Evolutionary conservation across 2,329 filamentous ascomycete genomes (phyloP).

Genomic region (Nigrospora sphaerica): DNA sequence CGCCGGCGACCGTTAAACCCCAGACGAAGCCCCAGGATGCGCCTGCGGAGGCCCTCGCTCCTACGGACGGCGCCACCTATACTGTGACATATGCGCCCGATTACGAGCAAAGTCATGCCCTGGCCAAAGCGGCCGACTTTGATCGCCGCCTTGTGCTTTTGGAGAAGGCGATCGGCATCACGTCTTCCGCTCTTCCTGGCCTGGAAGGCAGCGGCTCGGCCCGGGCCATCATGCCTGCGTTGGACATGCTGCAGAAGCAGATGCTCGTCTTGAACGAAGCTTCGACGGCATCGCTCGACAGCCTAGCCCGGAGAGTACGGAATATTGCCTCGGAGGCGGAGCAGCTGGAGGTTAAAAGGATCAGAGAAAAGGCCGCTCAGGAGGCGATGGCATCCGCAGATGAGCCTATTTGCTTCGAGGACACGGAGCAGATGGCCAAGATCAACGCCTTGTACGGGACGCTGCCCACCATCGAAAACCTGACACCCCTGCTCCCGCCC

Average conservation of each 20-base stretch:
- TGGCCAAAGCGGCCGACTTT: slow-evolving; percentile 81
- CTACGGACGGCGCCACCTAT: slow-evolving; percentile 41
- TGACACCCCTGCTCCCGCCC: slow-evolving; percentile 78
- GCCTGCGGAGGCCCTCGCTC: slow-evolving; percentile 8
- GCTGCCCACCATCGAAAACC: slow-evolving; percentile 77
- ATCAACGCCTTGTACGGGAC: slow-evolving; percentile 89
- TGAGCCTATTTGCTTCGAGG: slow-evolving; percentile 29
- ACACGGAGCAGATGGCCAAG: slow-evolving; percentile 71
- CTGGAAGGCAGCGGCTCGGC: slow-evolving; percentile 48
- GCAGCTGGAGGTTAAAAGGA: slow-evolving; percentile 57
- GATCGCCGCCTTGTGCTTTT: slow-evolving; percentile 72
- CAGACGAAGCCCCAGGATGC: slow-evolving; percentile 14
- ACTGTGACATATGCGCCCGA: slow-evolving; percentile 57
- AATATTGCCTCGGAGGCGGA: slow-evolving; percentile 68
- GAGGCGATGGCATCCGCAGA: slow-evolving; percentile 46
- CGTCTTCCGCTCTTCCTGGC: slow-evolving; percentile 59
- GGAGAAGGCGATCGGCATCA: slow-evolving; percentile 76
- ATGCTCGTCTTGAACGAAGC: slow-evolving; percentile 68
- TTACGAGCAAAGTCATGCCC: slow-evolving; percentile 61
- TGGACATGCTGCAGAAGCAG: slow-evolving; percentile 75
- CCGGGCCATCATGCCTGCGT: slow-evolving; percentile 70
- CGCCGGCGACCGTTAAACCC: slow-evolving; percentile 9
- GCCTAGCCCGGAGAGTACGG: slow-evolving; percentile 61
- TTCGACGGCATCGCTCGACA: slow-evolving; percentile 65
- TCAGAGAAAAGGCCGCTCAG: slow-evolving; percentile 53